Percentiles rank a stretch among this genome's conserved stretches.
Evolutionary conservation across 768 basidiomycete genomes (phyloP).

Genomic region (Suillus subalutaceus): DNA sequence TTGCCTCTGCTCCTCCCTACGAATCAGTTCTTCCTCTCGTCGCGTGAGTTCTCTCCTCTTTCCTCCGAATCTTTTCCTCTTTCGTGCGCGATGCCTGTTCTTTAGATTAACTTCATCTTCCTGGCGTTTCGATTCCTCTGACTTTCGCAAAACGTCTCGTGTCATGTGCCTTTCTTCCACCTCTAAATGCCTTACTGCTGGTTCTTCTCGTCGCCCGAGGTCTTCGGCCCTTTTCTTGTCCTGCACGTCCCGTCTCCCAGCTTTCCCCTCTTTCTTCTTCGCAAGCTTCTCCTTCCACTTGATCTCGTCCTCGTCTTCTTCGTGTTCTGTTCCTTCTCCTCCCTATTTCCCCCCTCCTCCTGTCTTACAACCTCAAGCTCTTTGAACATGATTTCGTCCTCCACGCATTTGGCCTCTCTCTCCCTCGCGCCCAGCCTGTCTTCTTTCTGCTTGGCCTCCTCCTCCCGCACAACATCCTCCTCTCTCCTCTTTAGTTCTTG

Average conservation of each 20-base stretch:
- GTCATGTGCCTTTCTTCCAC: slow-evolving; percentile 23
- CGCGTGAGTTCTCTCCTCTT: slow-evolving; percentile 32
- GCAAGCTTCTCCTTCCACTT: slow-evolving; percentile 30
- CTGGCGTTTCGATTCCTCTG: slow-evolving; percentile 27
- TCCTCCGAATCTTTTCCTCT: slow-evolving; percentile 27
- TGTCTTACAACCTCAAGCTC: slow-evolving; percentile 27
- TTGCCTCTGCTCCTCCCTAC: slow-evolving; percentile 32
- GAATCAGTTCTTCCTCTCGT: slow-evolving; percentile 34
- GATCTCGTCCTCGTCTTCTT: slow-evolving; percentile 26
- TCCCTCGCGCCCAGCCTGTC: slow-evolving; percentile 13
- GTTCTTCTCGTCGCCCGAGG: slow-evolving; percentile 20
- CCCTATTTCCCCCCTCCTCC: slow-evolving; percentile 23
- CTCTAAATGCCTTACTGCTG: slow-evolving; percentile 19
- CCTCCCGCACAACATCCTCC: slow-evolving; percentile 6
- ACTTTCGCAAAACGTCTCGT: slow-evolving; percentile 13
- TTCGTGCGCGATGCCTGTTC: slow-evolving; percentile 26
- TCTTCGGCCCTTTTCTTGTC: slow-evolving; percentile 22
- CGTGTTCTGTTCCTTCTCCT: slow-evolving; percentile 20
- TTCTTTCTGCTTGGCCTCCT: slow-evolving; percentile 13
- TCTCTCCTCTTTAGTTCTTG: slow-evolving; percentile 18
- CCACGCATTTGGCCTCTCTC: slow-evolving; percentile 21
- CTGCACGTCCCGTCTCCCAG: slow-evolving; percentile 17
- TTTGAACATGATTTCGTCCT: slow-evolving; percentile 32
- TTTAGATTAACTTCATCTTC: slow-evolving; percentile 26
- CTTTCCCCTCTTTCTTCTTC: slow-evolving; percentile 27